Conservation (phyloP, 1,139 yeast genomes). For the Hansenula anomala region DNA sequence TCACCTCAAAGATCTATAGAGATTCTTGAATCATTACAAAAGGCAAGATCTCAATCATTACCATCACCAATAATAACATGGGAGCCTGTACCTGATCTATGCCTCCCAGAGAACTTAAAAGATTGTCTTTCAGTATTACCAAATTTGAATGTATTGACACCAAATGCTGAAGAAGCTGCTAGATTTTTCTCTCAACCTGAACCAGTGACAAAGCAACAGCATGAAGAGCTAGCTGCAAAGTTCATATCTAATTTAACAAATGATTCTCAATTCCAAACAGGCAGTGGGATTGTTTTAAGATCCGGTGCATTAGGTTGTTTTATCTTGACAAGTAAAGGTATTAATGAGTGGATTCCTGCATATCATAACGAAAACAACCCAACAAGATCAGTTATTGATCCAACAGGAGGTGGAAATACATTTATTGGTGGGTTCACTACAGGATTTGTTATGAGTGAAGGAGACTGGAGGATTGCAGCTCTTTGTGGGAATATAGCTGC, state of each 20-base stretch:
- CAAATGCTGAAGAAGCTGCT: constrained; percentile 83
- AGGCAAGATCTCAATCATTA: constrained; percentile 15
- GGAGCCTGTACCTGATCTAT: constrained; percentile 85
- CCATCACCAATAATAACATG: constrained; percentile 49
- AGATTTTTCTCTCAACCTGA: constrained; percentile 43
- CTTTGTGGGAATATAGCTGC: constrained; percentile 74
- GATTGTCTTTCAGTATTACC: constrained; percentile 39
- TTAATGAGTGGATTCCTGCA: constrained; percentile 55
- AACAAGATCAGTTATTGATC: constrained; percentile 58
- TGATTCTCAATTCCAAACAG: constrained; percentile 19
- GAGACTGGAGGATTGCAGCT: constrained; percentile 52
- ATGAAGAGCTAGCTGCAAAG: constrained; percentile 38
- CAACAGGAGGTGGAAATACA: constrained; percentile 93
- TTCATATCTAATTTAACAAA: constrained; percentile 37
- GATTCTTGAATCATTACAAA: constrained; percentile 34
- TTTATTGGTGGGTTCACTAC: constrained; percentile 78
- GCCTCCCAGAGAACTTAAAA: constrained; percentile 44
- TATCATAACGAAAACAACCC: constrained; percentile 44
- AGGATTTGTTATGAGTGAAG: constrained; percentile 44
- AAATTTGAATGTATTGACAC: constrained; percentile 60
- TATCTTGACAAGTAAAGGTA: constrained; percentile 23
- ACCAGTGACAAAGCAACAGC: constrained; percentile 32
- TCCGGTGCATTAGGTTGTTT: constrained; percentile 71
- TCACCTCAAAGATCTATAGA: constrained; percentile 56
- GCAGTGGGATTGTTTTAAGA: constrained; percentile 53